These are phyloP conservation scores for sunflower (Helianthus annuus) DNA, from an alignment of 129 eudicot species.

Conservation along the genomic window DNA sequence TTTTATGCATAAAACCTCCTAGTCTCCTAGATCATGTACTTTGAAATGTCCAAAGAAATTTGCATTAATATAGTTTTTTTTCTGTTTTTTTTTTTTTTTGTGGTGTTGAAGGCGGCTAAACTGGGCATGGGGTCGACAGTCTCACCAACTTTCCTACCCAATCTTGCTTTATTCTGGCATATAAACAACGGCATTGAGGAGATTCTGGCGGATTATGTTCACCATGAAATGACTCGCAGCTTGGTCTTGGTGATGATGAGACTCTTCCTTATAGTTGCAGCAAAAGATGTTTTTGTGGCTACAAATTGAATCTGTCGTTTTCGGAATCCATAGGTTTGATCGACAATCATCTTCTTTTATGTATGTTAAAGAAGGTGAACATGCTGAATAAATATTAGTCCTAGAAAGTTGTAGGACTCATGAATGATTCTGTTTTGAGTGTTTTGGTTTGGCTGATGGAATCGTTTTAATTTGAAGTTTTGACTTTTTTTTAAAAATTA, in stretches of 20 bases:
- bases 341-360: too few species aligned
- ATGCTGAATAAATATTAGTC: slow-evolving; percentile 32
- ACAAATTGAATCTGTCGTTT: slow-evolving; percentile 30
- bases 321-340: background rate
- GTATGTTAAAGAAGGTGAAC: background rate
- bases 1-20: slow-evolving; percentile 2
- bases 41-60: background rate
- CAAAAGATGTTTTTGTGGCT: slow-evolving; percentile 52
- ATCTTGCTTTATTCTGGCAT: slow-evolving; percentile 43
- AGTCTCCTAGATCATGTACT: background rate
- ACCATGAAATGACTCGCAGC: slow-evolving; percentile 58
- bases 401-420: slow-evolving; percentile 24
- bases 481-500: background rate
- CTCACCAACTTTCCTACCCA: slow-evolving; percentile 34
- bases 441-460: slow-evolving; percentile 25
- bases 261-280: slow-evolving; percentile 50
- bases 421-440: slow-evolving; percentile 29
- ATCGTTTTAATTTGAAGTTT: slow-evolving; percentile 19
- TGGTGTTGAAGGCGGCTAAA: slow-evolving; percentile 27
- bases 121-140: slow-evolving; percentile 25
- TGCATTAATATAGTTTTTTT: background rate
- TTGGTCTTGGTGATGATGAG: slow-evolving; percentile 47
- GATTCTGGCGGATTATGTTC: slow-evolving; percentile 58
- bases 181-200: slow-evolving; percentile 48
- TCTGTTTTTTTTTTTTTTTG: background rate